Base-by-base conservation (phyloP, 805 yeast genomes). In the Yueomyces sp. region DNA sequence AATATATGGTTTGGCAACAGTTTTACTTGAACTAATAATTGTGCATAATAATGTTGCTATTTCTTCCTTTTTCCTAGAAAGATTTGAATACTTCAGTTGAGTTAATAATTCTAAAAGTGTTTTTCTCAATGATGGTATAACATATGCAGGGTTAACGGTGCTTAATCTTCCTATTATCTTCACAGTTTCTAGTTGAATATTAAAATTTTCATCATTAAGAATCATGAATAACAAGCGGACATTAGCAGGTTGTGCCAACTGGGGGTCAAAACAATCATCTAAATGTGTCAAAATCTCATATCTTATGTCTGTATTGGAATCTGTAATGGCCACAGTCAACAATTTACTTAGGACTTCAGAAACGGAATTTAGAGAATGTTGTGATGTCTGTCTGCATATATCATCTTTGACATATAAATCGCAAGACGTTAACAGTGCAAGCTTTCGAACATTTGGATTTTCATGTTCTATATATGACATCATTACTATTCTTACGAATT, bases 171-270 rank as follows among this genome's bases (percentile, higher is more conserved):
- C 97, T 46, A 92, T 76, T 8, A 88, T 73, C 41, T 71, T 72
- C 33, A 90, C 76, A 0, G 95, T 82, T 12, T 77, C 82, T 52
- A 83, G 78, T 44, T 95, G 74, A 8, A 92, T 82, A 8, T 77
- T 78, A 56, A 92, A 92, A 2, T 74, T 75, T 60, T 90, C 97
- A 63, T 92, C 99, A 56, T 92, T 85, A 45, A 90, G 66, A 0
- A 96, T 90, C 68, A 88, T 84, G 54, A 90, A 85, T 27, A 92
- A 67, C 11, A 88, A 63, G 44, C 85, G 71, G 32, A 88, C 90
- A 59, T 87, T 88, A 47, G 85, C 94, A 1, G 96, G 94, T 59
- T 92, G 97, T 0, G 96, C 85, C 32, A 92, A 63, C 54, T 92
- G 97, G 0, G 95, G 85, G 54, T 92, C 96, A 58, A 90, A 84